Evolutionary conservation across 352 stramenopile genomes (phyloP), one percentile per base, ranked within the genome.

Genomic region (Stramenopiles sp.): DNA sequence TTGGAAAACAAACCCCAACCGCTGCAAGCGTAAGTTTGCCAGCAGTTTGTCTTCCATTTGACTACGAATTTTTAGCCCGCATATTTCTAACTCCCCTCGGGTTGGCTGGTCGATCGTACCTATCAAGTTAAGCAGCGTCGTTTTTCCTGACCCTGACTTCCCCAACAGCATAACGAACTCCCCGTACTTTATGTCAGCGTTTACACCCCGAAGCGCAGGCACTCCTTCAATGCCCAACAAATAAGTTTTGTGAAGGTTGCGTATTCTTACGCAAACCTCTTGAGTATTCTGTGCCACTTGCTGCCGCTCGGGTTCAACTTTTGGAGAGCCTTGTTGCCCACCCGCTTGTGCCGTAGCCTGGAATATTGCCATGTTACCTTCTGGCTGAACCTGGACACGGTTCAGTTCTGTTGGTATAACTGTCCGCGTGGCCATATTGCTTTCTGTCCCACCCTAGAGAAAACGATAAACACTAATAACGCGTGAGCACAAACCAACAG

Each of bases 1-100:
- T 43, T 81, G 78, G 32, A 81, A 81, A 12, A 81, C 78, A 68
- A 80, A 81, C 6, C 76, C 76, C 43, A 80, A 34, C 35, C 78
- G 73, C 12, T 36, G 31, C 6, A 80, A 74, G 31, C 76, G 69
- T 32, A 81, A 37, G 2, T n/a, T 0, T 1, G 78, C 68, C 25
- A 81, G 37, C 0, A 79, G 73, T 4, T 25, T 36, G 35, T 81
- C 76, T 34, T 68, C 43, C 1, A 37, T 48, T 0, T 53, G 4
- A 25, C 32, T 3, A 12, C 75, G 3, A 4, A 81, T 43, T 30
- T 77, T 30, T n/a, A 36, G 37, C 25, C 76, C 76, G 34, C 74
- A 80, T 18, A 80, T 31, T n/a, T n/a, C 37, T 3, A 81, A 3
- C 32, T 34, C 37, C 4, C 78, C 78, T 3, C 25, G 36, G 1